phyloP scores from a whole-genome alignment of 2,329 filamentous ascomycete species.

The Cladosporium halotolerans region DNA sequence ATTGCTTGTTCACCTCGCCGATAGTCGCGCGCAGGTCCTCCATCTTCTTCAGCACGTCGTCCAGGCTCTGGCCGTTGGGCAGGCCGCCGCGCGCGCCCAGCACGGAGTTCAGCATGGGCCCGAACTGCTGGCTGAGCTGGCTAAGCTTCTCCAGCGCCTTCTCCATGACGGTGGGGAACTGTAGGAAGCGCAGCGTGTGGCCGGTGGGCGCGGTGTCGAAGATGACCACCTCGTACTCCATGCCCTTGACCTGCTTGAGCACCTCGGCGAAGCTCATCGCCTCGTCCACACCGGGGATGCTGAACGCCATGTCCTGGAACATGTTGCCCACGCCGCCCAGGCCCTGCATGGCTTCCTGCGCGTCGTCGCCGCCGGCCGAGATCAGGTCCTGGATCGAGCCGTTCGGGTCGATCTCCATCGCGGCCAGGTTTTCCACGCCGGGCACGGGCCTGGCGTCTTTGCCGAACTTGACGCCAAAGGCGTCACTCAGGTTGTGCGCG shows the following conservation, averaged over 20 bases:
- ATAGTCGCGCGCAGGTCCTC: slow-evolving; percentile 91
- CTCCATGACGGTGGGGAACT: slow-evolving; percentile 96
- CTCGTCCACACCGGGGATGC: slow-evolving; percentile 96
- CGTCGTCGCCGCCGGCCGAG: slow-evolving; percentile 67
- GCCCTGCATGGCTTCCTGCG: slow-evolving; percentile 63
- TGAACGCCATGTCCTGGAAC: slow-evolving; percentile 98
- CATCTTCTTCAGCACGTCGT: slow-evolving; percentile 90
- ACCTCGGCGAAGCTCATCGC: slow-evolving; percentile 99
- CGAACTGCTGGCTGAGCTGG: slow-evolving; percentile 88
- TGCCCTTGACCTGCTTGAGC: slow-evolving; percentile 96
- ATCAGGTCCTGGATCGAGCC: slow-evolving; percentile 94
- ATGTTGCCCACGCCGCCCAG: slow-evolving; percentile 73
- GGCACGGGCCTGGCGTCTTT: slow-evolving; percentile 92
- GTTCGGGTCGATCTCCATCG: slow-evolving; percentile 99
- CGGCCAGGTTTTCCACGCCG: slow-evolving; percentile 87
- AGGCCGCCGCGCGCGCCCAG: slow-evolving; percentile 71
- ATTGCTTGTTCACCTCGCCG: slow-evolving; percentile 91
- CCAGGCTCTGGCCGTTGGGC: slow-evolving; percentile 86
- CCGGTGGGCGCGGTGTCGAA: slow-evolving; percentile 98
- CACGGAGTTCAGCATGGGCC: slow-evolving; percentile 89
- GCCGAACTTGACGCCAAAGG: slow-evolving; percentile 98
- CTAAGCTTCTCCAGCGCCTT: slow-evolving; percentile 97
- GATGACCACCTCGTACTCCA: slow-evolving; percentile 97
- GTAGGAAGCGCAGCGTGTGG: slow-evolving; percentile 95
- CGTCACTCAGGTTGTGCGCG: slow-evolving; percentile 95